These are phyloP conservation scores for Scutellaria galericulata DNA, from an alignment of 257 asterid species.

Conservation along the genomic window DNA sequence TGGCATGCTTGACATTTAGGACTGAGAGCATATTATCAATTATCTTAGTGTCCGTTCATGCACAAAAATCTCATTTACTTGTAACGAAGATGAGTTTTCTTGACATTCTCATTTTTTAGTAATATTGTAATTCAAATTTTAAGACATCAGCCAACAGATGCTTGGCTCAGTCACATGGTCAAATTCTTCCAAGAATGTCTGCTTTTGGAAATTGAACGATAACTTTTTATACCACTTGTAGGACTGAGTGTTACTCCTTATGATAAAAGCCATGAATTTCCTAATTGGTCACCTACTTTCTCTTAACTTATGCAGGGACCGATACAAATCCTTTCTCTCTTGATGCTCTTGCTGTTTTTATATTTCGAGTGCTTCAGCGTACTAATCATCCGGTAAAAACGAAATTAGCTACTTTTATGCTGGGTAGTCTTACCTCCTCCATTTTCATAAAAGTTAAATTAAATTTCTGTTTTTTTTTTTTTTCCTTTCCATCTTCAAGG, in stretches of 20 bases:
- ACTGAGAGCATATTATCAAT: not conserved
- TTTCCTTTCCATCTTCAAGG: constrained; percentile 55
- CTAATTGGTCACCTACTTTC: constrained; percentile 10
- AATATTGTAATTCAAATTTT: not conserved
- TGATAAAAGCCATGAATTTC: not conserved
- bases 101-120: not conserved
- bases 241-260: not conserved
- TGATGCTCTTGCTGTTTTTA: constrained; percentile 91
- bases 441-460: constrained; percentile 9
- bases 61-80: not conserved
- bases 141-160: not conserved
- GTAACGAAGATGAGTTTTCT: not conserved
- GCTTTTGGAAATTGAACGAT: not conserved
- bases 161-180: not conserved
- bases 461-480: constrained; percentile 28
- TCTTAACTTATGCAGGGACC: constrained; percentile 64
- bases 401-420: constrained; percentile 23
- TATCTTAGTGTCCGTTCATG: not conserved
- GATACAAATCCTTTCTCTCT: constrained; percentile 88
- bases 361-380: constrained; percentile 80
- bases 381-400: constrained; percentile 87
- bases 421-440: constrained; percentile 20
- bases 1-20: constrained; percentile 18
- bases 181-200: not conserved
- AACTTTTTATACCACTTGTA: not conserved